Evolutionary conservation across 1,284 basidiomycete species (phyloP).

Genomic region (Ustilago crameri): DNA sequence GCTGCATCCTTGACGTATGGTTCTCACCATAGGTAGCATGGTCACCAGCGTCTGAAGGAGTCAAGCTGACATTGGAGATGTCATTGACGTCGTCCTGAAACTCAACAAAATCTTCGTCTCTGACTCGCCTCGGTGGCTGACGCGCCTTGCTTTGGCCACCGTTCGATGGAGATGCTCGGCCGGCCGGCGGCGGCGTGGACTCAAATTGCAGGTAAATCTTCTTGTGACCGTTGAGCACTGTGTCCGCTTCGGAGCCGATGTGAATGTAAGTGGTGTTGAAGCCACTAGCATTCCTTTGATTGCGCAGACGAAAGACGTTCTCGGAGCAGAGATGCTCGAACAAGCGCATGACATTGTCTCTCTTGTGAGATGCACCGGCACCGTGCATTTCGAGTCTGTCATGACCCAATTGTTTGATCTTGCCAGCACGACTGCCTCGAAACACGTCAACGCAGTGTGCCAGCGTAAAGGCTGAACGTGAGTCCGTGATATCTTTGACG

Average conservation of each 20-base stretch:
- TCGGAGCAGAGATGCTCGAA: constrained; percentile 74
- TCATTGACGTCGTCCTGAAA: constrained; percentile 44
- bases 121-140: constrained; percentile 16
- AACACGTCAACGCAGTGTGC: constrained; percentile 73
- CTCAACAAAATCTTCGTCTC: constrained; percentile 33
- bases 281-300: constrained; percentile 64
- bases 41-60: constrained; percentile 12
- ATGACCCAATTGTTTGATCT: constrained; percentile 72
- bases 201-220: constrained; percentile 54
- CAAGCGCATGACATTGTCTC: constrained; percentile 75
- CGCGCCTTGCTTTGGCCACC: constrained; percentile 10
- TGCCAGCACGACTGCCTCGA: constrained; percentile 74
- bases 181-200: constrained; percentile 25
- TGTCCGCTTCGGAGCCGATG: constrained; percentile 23
- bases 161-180: constrained; percentile 8
- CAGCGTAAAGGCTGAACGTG: constrained; percentile 71
- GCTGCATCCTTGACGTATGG: constrained; percentile 3
- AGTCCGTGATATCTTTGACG: constrained; percentile 71
- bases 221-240: constrained; percentile 38
- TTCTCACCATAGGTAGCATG: neutral
- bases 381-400: constrained; percentile 73
- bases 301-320: constrained; percentile 69
- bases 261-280: constrained; percentile 68
- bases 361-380: constrained; percentile 72
- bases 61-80: constrained; percentile 47